Percentiles rank a stretch among this genome's conserved stretches.
phyloP scores from a whole-genome alignment of 768 basidiomycete species.

The Mycena leptocephala region DNA sequence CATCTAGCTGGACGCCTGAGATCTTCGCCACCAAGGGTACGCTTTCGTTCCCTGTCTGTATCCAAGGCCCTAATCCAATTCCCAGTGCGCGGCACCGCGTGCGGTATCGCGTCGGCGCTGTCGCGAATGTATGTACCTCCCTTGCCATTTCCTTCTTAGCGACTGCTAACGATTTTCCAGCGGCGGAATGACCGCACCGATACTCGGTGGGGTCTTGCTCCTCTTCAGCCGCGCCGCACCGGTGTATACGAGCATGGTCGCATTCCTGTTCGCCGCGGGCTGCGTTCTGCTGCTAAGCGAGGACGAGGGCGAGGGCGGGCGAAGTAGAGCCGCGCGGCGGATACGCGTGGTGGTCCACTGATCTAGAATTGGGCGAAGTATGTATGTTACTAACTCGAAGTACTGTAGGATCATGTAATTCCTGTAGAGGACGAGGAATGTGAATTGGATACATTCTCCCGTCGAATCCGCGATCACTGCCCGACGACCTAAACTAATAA shows the following conservation, averaged over 20 bases:
- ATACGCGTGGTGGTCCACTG: constrained; percentile 20
- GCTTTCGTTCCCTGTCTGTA: constrained; percentile 12
- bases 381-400: no score
- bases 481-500: neutral
- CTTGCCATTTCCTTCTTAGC: neutral
- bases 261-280: constrained; percentile 75
- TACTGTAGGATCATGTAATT: constrained; percentile 14
- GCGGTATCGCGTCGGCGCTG: constrained; percentile 89
- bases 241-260: constrained; percentile 80
- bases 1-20: constrained; percentile 85
- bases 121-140: constrained; percentile 79
- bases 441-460: constrained; percentile 1
- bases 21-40: constrained; percentile 86
- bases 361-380: neutral
- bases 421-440: neutral
- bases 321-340: constrained; percentile 34
- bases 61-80: neutral
- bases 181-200: constrained; percentile 91
- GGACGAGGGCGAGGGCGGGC: constrained; percentile 57
- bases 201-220: constrained; percentile 83
- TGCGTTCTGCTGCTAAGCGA: constrained; percentile 77
- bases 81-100: constrained; percentile 88
- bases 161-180: constrained; percentile 55
- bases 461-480: neutral
- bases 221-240: constrained; percentile 79